A percentile compares a stretch with the other conserved stretches of the same genome.
Evolutionary conservation across 768 basidiomycete genomes (phyloP).

Genomic region (Artomyces pyxidatus): DNA sequence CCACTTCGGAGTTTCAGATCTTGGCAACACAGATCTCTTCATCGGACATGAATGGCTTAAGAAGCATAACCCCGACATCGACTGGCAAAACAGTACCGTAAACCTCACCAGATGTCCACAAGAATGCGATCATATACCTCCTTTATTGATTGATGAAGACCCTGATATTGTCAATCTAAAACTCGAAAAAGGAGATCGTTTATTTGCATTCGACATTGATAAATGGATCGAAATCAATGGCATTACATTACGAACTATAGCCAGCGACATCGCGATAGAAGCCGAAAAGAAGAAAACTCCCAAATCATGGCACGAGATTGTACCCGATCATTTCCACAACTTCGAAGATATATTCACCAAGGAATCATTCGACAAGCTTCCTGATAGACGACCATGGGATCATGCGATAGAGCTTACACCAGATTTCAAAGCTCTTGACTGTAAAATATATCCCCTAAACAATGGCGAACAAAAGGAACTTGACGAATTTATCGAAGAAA

Average conservation of each 20-base stretch:
- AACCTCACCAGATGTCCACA: not conserved
- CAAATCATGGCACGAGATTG: not conserved
- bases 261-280: not conserved
- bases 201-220: too few species aligned
- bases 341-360: not conserved
- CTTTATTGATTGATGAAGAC: not conserved
- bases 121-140: not conserved
- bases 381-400: not conserved
- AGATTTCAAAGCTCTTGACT: not conserved
- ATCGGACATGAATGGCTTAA: not conserved
- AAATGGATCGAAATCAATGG: not conserved
- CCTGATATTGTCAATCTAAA: not conserved
- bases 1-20: not conserved
- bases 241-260: not conserved
- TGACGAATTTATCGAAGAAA: not conserved
- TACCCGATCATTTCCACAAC: not conserved
- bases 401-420: not conserved
- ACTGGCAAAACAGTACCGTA: not conserved
- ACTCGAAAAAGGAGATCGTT: too few species aligned
- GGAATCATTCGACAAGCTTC: not conserved
- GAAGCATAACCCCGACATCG: not conserved
- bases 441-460: not conserved
- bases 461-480: not conserved
- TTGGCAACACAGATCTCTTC: not conserved
- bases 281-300: not conserved